phyloP scores from a whole-genome alignment of 306 rosid species.

The Alnus rubra region DNA sequence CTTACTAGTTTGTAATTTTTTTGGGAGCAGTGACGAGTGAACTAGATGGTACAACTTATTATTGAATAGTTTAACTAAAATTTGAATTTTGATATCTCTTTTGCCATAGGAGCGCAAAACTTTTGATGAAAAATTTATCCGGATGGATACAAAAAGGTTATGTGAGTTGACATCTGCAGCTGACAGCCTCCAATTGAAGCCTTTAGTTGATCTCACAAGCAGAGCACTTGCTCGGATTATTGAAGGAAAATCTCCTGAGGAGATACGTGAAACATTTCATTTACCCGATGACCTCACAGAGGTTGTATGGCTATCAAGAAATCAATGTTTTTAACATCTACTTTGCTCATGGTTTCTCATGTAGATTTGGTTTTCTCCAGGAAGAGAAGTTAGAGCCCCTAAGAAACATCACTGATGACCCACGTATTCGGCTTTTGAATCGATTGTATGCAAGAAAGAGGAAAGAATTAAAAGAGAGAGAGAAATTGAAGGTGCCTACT shows the following conservation, averaged over 20 bases:
- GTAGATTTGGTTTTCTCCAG: constrained; percentile 47
- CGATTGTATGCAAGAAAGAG: constrained; percentile 86
- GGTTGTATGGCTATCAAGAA: constrained; percentile 45
- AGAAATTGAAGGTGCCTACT: constrained; percentile 68
- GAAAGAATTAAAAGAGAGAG: constrained; percentile 76
- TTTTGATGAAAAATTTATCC: constrained; percentile 71
- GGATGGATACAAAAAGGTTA: constrained; percentile 76
- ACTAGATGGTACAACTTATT: constrained; percentile 20
- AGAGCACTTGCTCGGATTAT: constrained; percentile 90
- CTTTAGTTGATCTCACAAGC: constrained; percentile 87
- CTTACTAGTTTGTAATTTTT: constrained; percentile 8
- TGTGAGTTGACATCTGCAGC: constrained; percentile 91
- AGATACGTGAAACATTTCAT: constrained; percentile 89
- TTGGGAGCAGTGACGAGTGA: constrained; percentile 22
- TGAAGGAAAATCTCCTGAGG: constrained; percentile 93
- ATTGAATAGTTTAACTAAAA: constrained; percentile 23
- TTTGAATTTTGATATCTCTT: constrained; percentile 27
- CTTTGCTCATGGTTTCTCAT: constrained; percentile 27
- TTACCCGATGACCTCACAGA: constrained; percentile 92
- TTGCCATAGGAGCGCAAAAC: constrained; percentile 66
- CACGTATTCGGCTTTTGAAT: constrained; percentile 88
- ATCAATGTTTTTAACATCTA: constrained; percentile 11
- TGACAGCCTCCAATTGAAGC: constrained; percentile 86
- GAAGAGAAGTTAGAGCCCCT: constrained; percentile 91
- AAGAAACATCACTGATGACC: constrained; percentile 80